These are phyloP conservation scores for Colletotrichum cuscutae DNA, from an alignment of 2,329 filamentous ascomycete species.

Conservation along the genomic window DNA sequence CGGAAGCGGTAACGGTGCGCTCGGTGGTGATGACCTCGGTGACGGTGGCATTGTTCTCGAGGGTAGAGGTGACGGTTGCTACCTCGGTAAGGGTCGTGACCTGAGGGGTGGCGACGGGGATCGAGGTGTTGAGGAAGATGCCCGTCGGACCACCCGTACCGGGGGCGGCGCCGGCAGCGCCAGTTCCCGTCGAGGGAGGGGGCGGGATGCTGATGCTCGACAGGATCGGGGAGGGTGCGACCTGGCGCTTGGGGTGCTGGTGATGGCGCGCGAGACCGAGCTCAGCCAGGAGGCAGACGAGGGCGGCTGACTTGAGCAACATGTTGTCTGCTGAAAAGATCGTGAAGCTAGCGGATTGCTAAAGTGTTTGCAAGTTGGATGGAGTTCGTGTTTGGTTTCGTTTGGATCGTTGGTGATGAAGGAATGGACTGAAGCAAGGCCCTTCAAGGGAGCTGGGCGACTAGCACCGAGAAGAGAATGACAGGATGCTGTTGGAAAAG, in stretches of 20 bases:
- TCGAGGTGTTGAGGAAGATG: constrained; percentile 32
- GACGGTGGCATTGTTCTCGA: constrained; percentile 26
- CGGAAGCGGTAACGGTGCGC: constrained; percentile 25
- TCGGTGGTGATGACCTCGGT: constrained; percentile 33
- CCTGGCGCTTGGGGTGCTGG: not conserved
- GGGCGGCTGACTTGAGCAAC: constrained; percentile 25
- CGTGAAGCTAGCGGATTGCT: constrained; percentile 7
- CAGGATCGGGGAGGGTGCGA: constrained; percentile 22
- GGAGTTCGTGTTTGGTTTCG: not conserved
- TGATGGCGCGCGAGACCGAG: constrained; percentile 30
- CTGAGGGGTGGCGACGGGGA: constrained; percentile 16
- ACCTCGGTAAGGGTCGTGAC: constrained; percentile 27
- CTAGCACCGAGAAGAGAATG: constrained; percentile 35
- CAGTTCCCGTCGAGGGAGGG: constrained; percentile 22
- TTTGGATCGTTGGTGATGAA: constrained; percentile 13
- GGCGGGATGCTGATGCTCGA: constrained; percentile 26
- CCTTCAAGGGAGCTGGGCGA: constrained; percentile 32
- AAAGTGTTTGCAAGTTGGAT: constrained; percentile 16
- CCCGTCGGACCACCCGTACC: constrained; percentile 5
- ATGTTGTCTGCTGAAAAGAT: constrained; percentile 22
- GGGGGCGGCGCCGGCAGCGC: not conserved
- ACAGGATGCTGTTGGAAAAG: constrained; percentile 24
- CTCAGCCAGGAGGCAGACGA: constrained; percentile 28
- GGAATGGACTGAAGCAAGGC: constrained; percentile 30
- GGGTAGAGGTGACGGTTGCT: constrained; percentile 18